Evolutionary conservation across 768 basidiomycete species (phyloP), one percentile per base, ranked within the genome.

Genomic region (Rhodotorula diobovata): DNA sequence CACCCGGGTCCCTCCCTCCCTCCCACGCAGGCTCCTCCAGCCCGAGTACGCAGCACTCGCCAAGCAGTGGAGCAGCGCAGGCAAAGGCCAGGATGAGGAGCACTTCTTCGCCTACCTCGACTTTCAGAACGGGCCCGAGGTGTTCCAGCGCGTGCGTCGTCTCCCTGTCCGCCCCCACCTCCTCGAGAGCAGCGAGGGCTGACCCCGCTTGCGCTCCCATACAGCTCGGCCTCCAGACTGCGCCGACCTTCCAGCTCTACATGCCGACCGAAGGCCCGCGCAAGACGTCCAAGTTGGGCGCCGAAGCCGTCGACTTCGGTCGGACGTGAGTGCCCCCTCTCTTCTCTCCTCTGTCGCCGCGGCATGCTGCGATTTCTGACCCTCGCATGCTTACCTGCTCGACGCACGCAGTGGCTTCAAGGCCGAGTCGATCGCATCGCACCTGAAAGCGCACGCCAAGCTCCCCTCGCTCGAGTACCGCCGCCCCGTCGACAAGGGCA

Each of bases 31-130:
- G 39, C 34, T 48, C 20, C 70, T 79, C 61, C 71, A 72, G 35
- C 73, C 74, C n/a, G 75, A 76, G 48, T 70, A 76, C 55, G 51
- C 68, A 32, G 64, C 70, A 25, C 59, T 76, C 70, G 83, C 82
- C 30, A 81, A 81, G 78, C 82, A 82, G 59, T 74, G 70, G 60
- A 83, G 83, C 23, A 84, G 85, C 16, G 81, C 89, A 15, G 76
- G 84, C 66, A 83, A 83, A 32, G 16, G 1, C 7, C 81, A 89
- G n/a, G 85, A 88, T 53, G 85, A 91, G 79, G 82, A 84, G 66
- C 94, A 97, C 80, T 94, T 97, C 86, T 99, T 98, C 78, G 96
- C 87, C 16, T 88, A 88, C 21, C 80, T 92, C 41, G 96, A 99
- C 81, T 98, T 96, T 78, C 87, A 90, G 77, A 84, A 90, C 48